Conservation (phyloP, 441 rosid species). For the Bruguiera hainesii region DNA sequence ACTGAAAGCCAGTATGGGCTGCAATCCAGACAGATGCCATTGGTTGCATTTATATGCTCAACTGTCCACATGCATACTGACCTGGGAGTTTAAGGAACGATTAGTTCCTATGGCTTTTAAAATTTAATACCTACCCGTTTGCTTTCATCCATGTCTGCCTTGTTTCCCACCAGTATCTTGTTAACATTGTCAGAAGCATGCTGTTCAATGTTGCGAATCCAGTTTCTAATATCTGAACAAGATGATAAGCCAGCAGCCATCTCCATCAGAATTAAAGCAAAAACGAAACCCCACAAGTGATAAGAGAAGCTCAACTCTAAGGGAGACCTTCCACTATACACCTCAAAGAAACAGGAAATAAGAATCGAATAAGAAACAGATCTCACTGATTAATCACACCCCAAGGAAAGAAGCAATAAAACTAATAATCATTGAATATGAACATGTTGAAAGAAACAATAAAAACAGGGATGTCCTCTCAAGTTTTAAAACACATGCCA, state of each 20-base stretch:
- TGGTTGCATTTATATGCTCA: background rate
- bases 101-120: background rate
- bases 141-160: constrained; percentile 97
- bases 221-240: constrained; percentile 69
- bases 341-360: constrained; percentile 6
- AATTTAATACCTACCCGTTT: constrained; percentile 55
- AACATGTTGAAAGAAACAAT: background rate
- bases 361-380: constrained; percentile 1
- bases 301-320: background rate
- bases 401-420: background rate
- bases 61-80: background rate
- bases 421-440: background rate
- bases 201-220: constrained; percentile 90
- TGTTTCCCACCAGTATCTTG: constrained; percentile 88
- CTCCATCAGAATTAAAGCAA: constrained; percentile 16
- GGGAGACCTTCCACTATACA: constrained; percentile 6
- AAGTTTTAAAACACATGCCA: constrained; percentile 7
- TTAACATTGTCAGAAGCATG: constrained; percentile 91
- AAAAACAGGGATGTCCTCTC: background rate
- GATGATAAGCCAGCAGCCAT: constrained; percentile 5
- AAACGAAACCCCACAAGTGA: background rate
- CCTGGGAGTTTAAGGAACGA: background rate
- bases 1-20: background rate
- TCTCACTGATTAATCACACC: constrained; percentile 6
- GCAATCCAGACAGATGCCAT: background rate